phyloP scores from a whole-genome alignment of 495 filamentous ascomycete species.

The Podospora pseudopauciseta region DNA sequence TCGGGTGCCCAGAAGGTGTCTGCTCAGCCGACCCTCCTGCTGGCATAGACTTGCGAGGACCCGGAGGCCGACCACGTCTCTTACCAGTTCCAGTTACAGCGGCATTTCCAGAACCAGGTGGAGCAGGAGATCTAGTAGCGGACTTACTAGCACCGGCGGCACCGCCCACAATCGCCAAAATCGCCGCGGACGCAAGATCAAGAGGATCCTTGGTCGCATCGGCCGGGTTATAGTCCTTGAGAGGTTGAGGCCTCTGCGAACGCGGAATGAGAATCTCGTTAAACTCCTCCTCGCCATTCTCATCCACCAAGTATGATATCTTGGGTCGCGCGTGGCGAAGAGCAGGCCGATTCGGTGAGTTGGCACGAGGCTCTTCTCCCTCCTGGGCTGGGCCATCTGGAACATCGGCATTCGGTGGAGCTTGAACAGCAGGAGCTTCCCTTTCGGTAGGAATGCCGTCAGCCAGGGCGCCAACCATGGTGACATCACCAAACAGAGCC shows the following conservation, averaged over 20 bases:
- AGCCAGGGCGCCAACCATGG: slow-evolving; percentile 20
- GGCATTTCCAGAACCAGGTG: neutral
- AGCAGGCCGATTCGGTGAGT: slow-evolving; percentile 34
- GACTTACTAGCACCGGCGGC: neutral
- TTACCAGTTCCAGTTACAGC: slow-evolving; percentile 7
- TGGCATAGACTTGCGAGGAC: slow-evolving; percentile 14
- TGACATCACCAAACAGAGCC: slow-evolving; percentile 30
- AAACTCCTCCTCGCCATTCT: slow-evolving; percentile 38
- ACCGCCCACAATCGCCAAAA: slow-evolving; percentile 18
- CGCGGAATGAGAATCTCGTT: slow-evolving; percentile 34
- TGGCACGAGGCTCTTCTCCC: slow-evolving; percentile 18
- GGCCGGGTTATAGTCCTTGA: slow-evolving; percentile 17
- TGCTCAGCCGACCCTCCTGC: neutral
- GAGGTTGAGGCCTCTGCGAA: slow-evolving; percentile 21
- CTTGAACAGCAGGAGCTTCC: neutral
- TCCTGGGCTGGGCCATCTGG: slow-evolving; percentile 12
- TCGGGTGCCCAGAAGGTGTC: neutral
- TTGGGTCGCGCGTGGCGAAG: slow-evolving; percentile 46
- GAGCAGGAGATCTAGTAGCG: neutral
- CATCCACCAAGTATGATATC: slow-evolving; percentile 38
- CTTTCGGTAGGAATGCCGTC: slow-evolving; percentile 8
- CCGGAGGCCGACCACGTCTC: slow-evolving; percentile 27
- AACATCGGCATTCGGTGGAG: neutral
- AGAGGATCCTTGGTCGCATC: slow-evolving; percentile 32
- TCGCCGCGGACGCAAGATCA: slow-evolving; percentile 38